These are phyloP conservation scores for Aspergillus puulaauensis DNA, from an alignment of 2,329 filamentous ascomycete genomes.

Conservation along the genomic window DNA sequence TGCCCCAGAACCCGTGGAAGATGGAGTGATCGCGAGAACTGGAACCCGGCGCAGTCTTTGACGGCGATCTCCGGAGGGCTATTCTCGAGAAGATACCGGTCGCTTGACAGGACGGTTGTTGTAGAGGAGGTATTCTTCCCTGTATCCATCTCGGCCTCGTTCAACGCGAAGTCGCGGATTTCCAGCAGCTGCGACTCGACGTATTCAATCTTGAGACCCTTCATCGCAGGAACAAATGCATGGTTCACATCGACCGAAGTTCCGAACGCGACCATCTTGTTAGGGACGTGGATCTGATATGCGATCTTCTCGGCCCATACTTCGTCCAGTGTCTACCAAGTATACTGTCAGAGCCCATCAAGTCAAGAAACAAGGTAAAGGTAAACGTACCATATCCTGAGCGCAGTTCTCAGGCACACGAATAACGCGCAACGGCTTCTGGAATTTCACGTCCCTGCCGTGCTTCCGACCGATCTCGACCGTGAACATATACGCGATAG, in stretches of 20 bases:
- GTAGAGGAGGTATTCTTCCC: neutral
- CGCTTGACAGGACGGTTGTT: neutral
- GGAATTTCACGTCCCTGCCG: neutral
- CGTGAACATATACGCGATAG: neutral
- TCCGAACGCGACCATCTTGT: neutral
- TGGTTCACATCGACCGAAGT: neutral
- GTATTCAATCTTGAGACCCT: neutral
- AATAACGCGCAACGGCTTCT: neutral
- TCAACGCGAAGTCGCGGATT: neutral
- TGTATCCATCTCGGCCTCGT: neutral
- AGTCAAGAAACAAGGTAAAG: neutral
- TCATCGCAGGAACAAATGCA: neutral
- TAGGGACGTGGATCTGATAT: neutral
- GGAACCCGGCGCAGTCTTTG: neutral
- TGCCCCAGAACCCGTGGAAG: neutral
- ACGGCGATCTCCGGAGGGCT: neutral
- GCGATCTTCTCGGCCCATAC: slow-evolving; percentile 1
- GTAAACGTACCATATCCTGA: neutral
- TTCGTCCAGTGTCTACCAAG: neutral
- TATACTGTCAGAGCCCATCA: neutral
- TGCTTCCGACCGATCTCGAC: neutral
- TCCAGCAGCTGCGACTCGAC: slow-evolving; percentile 1
- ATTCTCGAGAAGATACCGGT: neutral
- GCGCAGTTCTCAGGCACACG: neutral
- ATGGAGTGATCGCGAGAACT: neutral